These are phyloP conservation scores for Syzygium jambos DNA, from an alignment of 345 rosid genomes.

Conservation along the genomic window DNA sequence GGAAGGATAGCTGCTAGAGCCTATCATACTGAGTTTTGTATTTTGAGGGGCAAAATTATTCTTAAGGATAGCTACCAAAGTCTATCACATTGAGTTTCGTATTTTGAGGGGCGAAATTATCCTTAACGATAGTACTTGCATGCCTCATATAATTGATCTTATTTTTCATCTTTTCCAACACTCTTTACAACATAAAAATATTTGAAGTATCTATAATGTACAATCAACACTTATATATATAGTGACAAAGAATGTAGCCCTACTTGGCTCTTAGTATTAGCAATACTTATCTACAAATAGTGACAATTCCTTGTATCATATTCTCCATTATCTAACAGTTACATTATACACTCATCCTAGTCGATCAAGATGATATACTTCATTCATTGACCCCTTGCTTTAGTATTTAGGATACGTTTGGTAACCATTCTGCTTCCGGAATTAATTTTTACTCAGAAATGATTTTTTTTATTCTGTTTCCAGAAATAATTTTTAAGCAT, in stretches of 20 bases:
- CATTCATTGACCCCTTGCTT: neutral
- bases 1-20: neutral
- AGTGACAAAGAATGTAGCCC: neutral
- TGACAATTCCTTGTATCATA: neutral
- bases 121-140: neutral
- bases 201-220: neutral
- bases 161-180: neutral
- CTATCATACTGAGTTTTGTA: neutral
- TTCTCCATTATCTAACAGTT: neutral
- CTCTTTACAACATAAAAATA: neutral
- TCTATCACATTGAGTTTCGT: accelerated
- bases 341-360: too few relatives aligned
- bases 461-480: too few relatives aligned
- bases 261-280: neutral
- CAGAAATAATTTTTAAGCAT: too few relatives aligned
- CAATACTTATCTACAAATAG: neutral
- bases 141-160: neutral
- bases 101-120: neutral
- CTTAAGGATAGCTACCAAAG: neutral
- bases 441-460: too few relatives aligned
- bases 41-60: neutral
- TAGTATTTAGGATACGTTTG: neutral
- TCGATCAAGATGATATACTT: neutral
- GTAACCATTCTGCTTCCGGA: too few relatives aligned
- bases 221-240: neutral